Base-by-base conservation (phyloP, 1,139 yeast genomes). In the Zygosaccharomyces sapae region DNA sequence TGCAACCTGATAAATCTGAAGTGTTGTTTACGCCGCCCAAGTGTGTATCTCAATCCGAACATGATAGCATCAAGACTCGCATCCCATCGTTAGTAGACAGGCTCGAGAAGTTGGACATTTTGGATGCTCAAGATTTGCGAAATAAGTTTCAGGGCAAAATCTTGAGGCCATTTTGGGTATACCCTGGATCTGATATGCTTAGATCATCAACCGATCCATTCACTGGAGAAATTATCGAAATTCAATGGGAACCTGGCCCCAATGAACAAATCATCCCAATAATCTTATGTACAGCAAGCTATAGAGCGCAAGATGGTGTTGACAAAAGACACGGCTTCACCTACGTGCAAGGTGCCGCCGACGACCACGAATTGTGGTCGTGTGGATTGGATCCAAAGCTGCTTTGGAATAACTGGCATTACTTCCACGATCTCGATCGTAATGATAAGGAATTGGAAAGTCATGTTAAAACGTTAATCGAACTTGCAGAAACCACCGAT, bases 311-410 rank as follows among this genome's bases (percentile, higher is more conserved):
- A 47, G 83, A 79, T 59, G 84, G 85, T 10, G 65, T 70, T 3
- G 74, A 71, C 44, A 66, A 68, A 41, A 57, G 72, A 38, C 57
- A 65, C 38, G 81, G 76, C 1, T 80, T 69, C 53, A 68, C 74
- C 0, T 89, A 89, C 61, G 83, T 88, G 1, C 96, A 87, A 65
- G 96, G 96, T 1, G 89, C 96, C 0, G 96, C 94, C 0, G 97
- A 89, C 65, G 96, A 89, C 59, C 96, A 89, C 62, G 96, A 89
- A 58, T 70, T 83, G 24, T 89, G 96, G 97, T 81, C 89, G 0
- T 62, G 69, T 5, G 73, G 73, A 0, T 64, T 88, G 24, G 74
- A 72, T 1, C 80, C 92, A 0, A 56, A 61, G 1, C 45, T 76
- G 12, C 77, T 86, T 47, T 88, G 96, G 95, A 51, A 64, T 0